Percentiles rank a stretch among this genome's conserved stretches.
Conservation (phyloP, 495 filamentous ascomycete genomes). For the Talaromyces adpressus region DNA sequence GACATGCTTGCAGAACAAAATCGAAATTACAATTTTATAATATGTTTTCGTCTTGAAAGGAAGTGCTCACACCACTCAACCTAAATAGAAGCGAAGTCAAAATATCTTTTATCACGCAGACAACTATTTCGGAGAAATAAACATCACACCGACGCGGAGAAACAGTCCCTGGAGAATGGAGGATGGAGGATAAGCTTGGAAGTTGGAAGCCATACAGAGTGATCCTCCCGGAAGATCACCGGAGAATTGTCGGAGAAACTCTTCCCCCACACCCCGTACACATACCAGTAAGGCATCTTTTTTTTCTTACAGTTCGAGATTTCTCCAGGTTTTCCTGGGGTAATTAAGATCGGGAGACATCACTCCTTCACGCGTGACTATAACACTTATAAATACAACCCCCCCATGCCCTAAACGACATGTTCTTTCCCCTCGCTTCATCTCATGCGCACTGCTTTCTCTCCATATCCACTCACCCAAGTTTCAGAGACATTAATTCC, state of each 20-base stretch:
- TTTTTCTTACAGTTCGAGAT: not conserved
- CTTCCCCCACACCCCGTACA: not conserved
- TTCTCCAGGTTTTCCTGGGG: not conserved
- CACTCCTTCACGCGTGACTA: not conserved
- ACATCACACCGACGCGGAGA: not conserved
- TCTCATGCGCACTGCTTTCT: not conserved
- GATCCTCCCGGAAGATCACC: not conserved
- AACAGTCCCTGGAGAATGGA: not conserved
- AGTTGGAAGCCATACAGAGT: not conserved
- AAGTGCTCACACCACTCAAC: too few relatives aligned
- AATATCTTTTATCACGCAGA: not conserved
- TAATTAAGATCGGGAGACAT: not conserved
- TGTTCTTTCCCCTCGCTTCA: not conserved
- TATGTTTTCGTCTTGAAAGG: too few relatives aligned
- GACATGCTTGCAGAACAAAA: too few relatives aligned
- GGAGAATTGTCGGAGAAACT: slow-evolving; percentile 2
- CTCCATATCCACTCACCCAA: not conserved
- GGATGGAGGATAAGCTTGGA: not conserved
- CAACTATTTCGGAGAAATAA: not conserved
- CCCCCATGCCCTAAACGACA: not conserved
- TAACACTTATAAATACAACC: not conserved
- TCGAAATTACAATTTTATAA: too few relatives aligned
- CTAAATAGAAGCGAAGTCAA: too few relatives aligned
- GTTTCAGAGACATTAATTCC: not conserved
- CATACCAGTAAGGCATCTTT: too few relatives aligned